Evolutionary conservation across 2,329 filamentous ascomycete genomes (phyloP).

Genomic region (Paradendryphiella salina): DNA sequence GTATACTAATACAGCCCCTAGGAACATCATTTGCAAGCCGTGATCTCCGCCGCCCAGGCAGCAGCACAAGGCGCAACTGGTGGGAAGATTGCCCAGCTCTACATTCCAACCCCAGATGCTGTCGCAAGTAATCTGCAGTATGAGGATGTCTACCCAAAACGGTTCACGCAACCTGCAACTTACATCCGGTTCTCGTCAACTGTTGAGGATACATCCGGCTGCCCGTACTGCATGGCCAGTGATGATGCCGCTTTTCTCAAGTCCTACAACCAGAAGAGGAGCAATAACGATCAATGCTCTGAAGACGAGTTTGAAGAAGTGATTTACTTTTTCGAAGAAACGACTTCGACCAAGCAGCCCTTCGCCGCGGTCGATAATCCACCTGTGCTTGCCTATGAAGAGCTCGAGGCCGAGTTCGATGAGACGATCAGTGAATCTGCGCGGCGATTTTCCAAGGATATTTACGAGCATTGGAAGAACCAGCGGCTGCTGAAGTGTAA

Average conservation of each 20-base stretch:
- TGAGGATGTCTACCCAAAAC: constrained; percentile 80
- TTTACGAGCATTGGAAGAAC: constrained; percentile 89
- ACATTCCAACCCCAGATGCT: constrained; percentile 70
- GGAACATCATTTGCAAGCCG: constrained; percentile 95
- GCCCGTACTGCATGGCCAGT: constrained; percentile 90
- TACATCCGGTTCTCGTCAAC: constrained; percentile 99
- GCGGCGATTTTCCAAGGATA: constrained; percentile 68
- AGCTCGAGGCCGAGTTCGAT: constrained; percentile 66
- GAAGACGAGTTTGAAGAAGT: constrained; percentile 93
- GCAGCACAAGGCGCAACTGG: constrained; percentile 54
- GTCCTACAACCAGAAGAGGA: constrained; percentile 77
- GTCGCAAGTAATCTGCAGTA: constrained; percentile 72
- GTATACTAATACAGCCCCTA: constrained; percentile 48
- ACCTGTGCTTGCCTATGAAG: constrained; percentile 65
- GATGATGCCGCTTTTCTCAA: constrained; percentile 87
- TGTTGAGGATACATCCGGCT: constrained; percentile 90
- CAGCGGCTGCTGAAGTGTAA: constrained; percentile 69
- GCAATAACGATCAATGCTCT: constrained; percentile 66
- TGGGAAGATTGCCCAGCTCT: constrained; percentile 64
- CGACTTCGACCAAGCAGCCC: constrained; percentile 78
- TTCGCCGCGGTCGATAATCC: constrained; percentile 89
- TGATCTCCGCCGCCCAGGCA: constrained; percentile 67
- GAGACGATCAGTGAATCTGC: constrained; percentile 59
- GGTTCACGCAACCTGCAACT: constrained; percentile 81
- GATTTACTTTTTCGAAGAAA: constrained; percentile 94